Conservation (phyloP, 2,329 filamentous ascomycete species). For the Acephala macrosclerotiorum region DNA sequence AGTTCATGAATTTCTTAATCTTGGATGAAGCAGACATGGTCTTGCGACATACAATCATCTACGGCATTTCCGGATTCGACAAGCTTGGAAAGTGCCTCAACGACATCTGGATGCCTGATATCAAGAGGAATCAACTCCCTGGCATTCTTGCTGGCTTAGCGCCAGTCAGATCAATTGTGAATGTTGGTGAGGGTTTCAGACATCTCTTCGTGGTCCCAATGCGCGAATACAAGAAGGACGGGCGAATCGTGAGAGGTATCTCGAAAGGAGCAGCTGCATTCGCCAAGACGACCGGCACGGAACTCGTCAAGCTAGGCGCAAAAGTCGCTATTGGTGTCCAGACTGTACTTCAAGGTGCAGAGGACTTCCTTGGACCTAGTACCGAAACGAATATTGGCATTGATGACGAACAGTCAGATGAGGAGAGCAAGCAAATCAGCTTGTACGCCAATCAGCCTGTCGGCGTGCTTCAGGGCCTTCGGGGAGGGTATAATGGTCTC, state of each 20-base stretch:
- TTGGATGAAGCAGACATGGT: slow-evolving; percentile 88
- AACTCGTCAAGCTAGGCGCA: slow-evolving; percentile 92
- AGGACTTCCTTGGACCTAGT: slow-evolving; percentile 71
- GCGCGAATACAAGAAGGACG: slow-evolving; percentile 92
- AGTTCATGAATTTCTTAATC: slow-evolving; percentile 98
- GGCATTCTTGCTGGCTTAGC: slow-evolving; percentile 88
- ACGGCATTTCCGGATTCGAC: slow-evolving; percentile 91
- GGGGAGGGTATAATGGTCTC: slow-evolving; percentile 82
- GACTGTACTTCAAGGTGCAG: slow-evolving; percentile 87
- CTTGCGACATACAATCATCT: slow-evolving; percentile 88
- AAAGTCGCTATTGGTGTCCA: slow-evolving; percentile 96
- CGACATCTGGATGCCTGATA: slow-evolving; percentile 95
- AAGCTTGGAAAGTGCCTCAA: slow-evolving; percentile 89
- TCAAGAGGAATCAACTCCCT: slow-evolving; percentile 87
- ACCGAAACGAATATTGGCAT: slow-evolving; percentile 44
- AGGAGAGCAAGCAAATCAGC: slow-evolving; percentile 81
- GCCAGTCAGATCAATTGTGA: slow-evolving; percentile 88
- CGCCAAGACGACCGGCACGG: slow-evolving; percentile 90
- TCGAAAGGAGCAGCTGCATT: slow-evolving; percentile 91
- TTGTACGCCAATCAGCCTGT: slow-evolving; percentile 95
- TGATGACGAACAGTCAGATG: slow-evolving; percentile 68
- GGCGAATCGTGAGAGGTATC: slow-evolving; percentile 88
- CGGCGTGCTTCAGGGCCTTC: slow-evolving; percentile 84
- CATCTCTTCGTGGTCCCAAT: slow-evolving; percentile 91
- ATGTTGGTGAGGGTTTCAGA: slow-evolving; percentile 85